phyloP scores from a whole-genome alignment of 2,329 filamentous ascomycete genomes.

The Rugonectria rugulosa region DNA sequence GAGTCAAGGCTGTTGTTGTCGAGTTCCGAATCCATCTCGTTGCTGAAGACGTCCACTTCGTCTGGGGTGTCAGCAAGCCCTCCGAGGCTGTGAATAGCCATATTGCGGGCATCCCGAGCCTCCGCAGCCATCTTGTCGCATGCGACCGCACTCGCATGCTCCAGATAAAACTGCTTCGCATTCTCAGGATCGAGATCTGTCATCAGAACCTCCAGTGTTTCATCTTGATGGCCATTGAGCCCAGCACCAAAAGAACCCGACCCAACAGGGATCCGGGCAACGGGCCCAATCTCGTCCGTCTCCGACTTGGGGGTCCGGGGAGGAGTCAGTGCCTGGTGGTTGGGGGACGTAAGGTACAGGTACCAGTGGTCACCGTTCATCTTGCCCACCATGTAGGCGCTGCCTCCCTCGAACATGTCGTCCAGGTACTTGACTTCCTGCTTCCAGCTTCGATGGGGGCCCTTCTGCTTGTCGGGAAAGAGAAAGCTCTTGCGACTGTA shows the following conservation, averaged over 20 bases:
- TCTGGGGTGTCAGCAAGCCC: slow-evolving; percentile 63
- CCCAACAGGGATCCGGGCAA: slow-evolving; percentile 64
- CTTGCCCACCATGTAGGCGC: slow-evolving; percentile 99
- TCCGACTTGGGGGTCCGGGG: slow-evolving; percentile 76
- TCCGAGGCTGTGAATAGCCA: slow-evolving; percentile 66
- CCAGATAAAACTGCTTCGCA: slow-evolving; percentile 74
- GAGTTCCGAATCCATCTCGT: slow-evolving; percentile 66
- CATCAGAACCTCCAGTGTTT: slow-evolving; percentile 80
- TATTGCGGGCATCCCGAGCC: slow-evolving; percentile 68
- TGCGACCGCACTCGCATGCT: slow-evolving; percentile 86
- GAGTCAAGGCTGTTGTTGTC: slow-evolving; percentile 60
- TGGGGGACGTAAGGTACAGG: slow-evolving; percentile 91
- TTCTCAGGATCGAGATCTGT: slow-evolving; percentile 73
- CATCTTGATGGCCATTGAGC: slow-evolving; percentile 67
- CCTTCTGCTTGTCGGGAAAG: slow-evolving; percentile 92
- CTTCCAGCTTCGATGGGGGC: slow-evolving; percentile 96
- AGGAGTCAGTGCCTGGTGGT: slow-evolving; percentile 78
- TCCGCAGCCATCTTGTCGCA: slow-evolving; percentile 78
- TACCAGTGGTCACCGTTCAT: slow-evolving; percentile 99
- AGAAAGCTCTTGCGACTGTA: slow-evolving; percentile 99
- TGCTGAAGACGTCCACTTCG: slow-evolving; percentile 83
- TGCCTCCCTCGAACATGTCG: slow-evolving; percentile 88
- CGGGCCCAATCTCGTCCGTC: slow-evolving; percentile 43
- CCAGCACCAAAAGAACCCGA: slow-evolving; percentile 48
- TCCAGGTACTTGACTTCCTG: slow-evolving; percentile 94